Evolutionary conservation across 2,329 filamentous ascomycete genomes (phyloP).

Genomic region (Ascomycota sp.): DNA sequence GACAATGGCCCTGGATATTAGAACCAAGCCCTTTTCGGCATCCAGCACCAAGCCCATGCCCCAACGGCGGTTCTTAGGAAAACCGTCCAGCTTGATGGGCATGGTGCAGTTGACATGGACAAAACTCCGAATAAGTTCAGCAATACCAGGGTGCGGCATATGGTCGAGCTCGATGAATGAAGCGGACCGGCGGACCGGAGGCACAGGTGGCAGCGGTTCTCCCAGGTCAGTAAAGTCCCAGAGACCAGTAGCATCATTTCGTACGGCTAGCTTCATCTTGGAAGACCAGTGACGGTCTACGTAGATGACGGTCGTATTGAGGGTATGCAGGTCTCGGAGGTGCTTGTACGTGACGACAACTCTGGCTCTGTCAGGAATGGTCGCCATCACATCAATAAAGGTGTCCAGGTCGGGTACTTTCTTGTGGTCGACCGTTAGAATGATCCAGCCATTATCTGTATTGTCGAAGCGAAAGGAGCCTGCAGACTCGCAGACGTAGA

Average conservation of each 20-base stretch:
- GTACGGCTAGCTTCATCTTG: slow-evolving; percentile 80
- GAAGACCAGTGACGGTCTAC: slow-evolving; percentile 90
- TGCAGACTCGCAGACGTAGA: slow-evolving; percentile 85
- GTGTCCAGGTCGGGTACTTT: slow-evolving; percentile 71
- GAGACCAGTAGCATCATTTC: slow-evolving; percentile 74
- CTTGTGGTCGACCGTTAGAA: slow-evolving; percentile 82
- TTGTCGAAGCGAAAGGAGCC: slow-evolving; percentile 91
- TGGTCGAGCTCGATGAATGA: slow-evolving; percentile 86
- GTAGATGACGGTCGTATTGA: slow-evolving; percentile 80
- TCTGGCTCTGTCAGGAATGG: slow-evolving; percentile 60
- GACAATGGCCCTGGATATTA: slow-evolving; percentile 84
- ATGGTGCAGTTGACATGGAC: slow-evolving; percentile 83
- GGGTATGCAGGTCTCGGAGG: slow-evolving; percentile 79
- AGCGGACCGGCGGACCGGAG: slow-evolving; percentile 55
- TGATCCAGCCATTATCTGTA: slow-evolving; percentile 78
- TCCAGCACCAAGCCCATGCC: slow-evolving; percentile 96
- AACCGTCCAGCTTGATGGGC: slow-evolving; percentile 94
- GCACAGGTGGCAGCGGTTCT: slow-evolving; percentile 55
- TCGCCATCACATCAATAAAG: slow-evolving; percentile 81
- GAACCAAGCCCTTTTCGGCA: slow-evolving; percentile 82
- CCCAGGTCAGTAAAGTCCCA: slow-evolving; percentile 89
- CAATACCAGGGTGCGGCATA: slow-evolving; percentile 72
- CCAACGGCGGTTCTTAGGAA: slow-evolving; percentile 81
- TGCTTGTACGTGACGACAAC: slow-evolving; percentile 94
- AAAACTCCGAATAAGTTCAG: slow-evolving; percentile 83